A percentile compares a stretch with the other conserved stretches of the same genome.
phyloP scores from a whole-genome alignment of 2,329 filamentous ascomycete genomes.

The Colletotrichum sp. region DNA sequence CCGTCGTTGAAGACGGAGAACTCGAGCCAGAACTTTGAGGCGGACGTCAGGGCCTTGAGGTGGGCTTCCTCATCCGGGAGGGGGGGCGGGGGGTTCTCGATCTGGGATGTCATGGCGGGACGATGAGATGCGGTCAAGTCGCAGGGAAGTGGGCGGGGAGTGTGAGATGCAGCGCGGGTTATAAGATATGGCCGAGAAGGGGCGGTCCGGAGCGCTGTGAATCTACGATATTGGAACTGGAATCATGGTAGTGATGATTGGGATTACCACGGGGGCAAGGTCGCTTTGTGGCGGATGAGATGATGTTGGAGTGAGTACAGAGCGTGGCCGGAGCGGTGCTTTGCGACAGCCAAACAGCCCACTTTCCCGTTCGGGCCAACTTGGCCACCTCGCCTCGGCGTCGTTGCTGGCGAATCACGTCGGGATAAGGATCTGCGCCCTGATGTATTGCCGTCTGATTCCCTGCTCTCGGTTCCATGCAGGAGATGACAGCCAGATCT shows the following conservation, averaged over 20 bases:
- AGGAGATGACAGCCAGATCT: neutral
- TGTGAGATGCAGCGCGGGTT: neutral
- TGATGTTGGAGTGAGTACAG: neutral
- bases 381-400: constrained; percentile 9
- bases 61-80: constrained; percentile 1
- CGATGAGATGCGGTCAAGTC: neutral
- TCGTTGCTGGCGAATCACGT: neutral
- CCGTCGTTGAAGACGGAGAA: constrained; percentile 51
- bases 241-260: neutral
- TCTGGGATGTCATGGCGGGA: neutral
- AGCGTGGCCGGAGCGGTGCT: neutral
- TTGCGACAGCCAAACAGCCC: neutral
- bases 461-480: neutral
- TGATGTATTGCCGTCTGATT: neutral
- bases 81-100: neutral
- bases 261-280: too few species aligned
- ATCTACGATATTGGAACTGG: neutral
- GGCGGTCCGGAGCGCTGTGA: neutral
- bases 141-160: neutral
- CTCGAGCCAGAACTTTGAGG: constrained; percentile 47
- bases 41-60: constrained; percentile 3
- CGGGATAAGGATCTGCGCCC: neutral
- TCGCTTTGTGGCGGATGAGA: neutral
- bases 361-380: constrained; percentile 10
- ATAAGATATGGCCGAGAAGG: too few species aligned